phyloP scores from a whole-genome alignment of 441 rosid genomes.

The Euphorbia celastroides region DNA sequence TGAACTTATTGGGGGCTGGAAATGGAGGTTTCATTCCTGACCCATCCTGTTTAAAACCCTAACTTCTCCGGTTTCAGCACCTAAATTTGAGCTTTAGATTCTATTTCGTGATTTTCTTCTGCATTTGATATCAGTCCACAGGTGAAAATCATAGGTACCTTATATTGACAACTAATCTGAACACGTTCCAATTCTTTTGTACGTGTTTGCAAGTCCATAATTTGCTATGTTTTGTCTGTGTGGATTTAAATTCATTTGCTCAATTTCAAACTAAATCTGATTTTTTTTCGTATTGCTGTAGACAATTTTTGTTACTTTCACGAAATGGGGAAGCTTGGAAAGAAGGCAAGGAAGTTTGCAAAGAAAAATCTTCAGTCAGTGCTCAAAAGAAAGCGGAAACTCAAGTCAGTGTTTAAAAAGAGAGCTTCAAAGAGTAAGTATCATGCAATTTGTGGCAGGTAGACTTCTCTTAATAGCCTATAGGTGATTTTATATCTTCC shows the following conservation, averaged over 20 bases:
- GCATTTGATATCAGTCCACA: not conserved
- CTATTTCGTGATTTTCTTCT: not conserved
- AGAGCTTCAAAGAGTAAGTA: constrained; percentile 58
- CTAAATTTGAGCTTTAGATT: not conserved
- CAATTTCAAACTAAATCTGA: not conserved
- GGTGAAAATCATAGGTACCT: not conserved
- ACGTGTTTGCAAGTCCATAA: not conserved
- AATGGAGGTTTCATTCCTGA: not conserved
- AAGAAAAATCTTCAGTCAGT: constrained; percentile 90
- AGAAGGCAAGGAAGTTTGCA: constrained; percentile 93
- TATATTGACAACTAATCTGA: not conserved
- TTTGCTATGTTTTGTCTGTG: no score
- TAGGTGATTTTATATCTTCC: not conserved
- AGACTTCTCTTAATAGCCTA: not conserved
- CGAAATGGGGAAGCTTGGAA: constrained; percentile 80
- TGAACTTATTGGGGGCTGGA: not conserved
- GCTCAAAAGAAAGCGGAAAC: constrained; percentile 51
- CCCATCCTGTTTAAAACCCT: not conserved
- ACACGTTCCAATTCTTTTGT: not conserved
- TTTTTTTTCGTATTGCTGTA: not conserved
- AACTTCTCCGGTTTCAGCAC: not conserved
- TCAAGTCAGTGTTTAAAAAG: constrained; percentile 60
- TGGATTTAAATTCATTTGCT: not conserved
- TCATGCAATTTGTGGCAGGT: not conserved
- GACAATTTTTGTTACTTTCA: not conserved